Percentiles rank a stretch among this genome's conserved stretches.
These are phyloP conservation scores for Cryptococcus sp. DNA, from an alignment of 1,284 basidiomycete genomes.

Conservation along the genomic window DNA sequence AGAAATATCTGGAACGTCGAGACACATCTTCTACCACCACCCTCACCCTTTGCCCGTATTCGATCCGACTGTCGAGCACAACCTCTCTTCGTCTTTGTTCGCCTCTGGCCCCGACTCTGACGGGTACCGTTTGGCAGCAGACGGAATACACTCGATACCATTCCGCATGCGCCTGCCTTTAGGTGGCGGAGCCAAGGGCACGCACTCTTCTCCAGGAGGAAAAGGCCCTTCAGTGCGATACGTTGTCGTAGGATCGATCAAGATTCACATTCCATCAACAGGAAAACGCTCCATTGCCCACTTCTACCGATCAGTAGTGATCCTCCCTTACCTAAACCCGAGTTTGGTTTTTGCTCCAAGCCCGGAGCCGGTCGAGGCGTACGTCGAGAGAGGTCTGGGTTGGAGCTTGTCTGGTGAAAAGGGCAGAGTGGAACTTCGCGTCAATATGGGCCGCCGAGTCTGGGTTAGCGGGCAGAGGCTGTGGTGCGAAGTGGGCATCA, in stretches of 20 bases:
- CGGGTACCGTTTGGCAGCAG: constrained; percentile 66
- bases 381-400: constrained; percentile 61
- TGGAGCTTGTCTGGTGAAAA: constrained; percentile 63
- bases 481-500: constrained; percentile 67
- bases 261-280: constrained; percentile 69
- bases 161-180: constrained; percentile 76
- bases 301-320: constrained; percentile 81
- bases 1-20: constrained; percentile 62
- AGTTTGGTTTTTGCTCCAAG: constrained; percentile 65
- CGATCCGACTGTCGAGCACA: constrained; percentile 52
- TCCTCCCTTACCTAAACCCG: constrained; percentile 79
- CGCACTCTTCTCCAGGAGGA: constrained; percentile 62
- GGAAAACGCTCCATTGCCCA: constrained; percentile 78
- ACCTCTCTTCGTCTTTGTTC: constrained; percentile 56
- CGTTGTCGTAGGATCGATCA: constrained; percentile 81
- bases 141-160: constrained; percentile 72
- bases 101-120: constrained; percentile 64
- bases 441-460: constrained; percentile 69
- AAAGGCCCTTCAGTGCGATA: constrained; percentile 66
- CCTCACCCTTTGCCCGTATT: constrained; percentile 64
- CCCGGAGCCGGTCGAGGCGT: constrained; percentile 64
- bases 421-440: constrained; percentile 71
- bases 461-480: constrained; percentile 88
- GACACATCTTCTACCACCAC: constrained; percentile 86
- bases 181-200: constrained; percentile 72